Percentiles rank a stretch among this genome's conserved stretches.
Evolutionary conservation across 805 yeast species (phyloP).

Genomic region (Yarrowia alimentaria): DNA sequence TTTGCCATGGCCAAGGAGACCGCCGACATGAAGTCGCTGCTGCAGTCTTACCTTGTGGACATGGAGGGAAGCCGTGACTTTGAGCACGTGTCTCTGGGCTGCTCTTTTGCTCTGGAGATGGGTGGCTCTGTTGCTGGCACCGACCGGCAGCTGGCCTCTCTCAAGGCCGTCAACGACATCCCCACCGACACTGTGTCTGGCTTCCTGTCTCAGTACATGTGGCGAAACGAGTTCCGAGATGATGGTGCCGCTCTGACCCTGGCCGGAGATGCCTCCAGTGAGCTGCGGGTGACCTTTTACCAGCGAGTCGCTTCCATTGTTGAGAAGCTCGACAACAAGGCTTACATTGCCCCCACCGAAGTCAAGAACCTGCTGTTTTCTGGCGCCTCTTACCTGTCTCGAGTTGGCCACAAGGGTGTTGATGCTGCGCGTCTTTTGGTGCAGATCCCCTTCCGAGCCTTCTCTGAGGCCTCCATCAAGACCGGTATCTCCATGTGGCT

Average conservation of each 20-base stretch:
- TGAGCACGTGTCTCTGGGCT: slow-evolving; percentile 66
- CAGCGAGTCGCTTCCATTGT: slow-evolving; percentile 33
- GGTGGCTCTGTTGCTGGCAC: slow-evolving; percentile 66
- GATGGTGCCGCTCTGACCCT: slow-evolving; percentile 7
- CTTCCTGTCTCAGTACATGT: slow-evolving; percentile 71
- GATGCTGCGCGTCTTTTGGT: slow-evolving; percentile 36
- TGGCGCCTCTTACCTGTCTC: slow-evolving; percentile 45
- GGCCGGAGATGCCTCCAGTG: background rate
- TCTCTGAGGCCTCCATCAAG: slow-evolving; percentile 58
- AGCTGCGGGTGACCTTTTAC: slow-evolving; percentile 31
- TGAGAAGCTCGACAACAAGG: slow-evolving; percentile 31
- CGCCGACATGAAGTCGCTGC: slow-evolving; percentile 71
- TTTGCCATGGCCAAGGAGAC: slow-evolving; percentile 57
- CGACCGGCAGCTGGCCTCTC: slow-evolving; percentile 64
- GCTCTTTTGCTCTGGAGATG: slow-evolving; percentile 86
- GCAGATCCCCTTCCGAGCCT: slow-evolving; percentile 63
- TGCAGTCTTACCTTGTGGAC: slow-evolving; percentile 71
- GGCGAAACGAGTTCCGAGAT: slow-evolving; percentile 52
- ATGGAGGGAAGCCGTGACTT: slow-evolving; percentile 41
- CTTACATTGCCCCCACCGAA: slow-evolving; percentile 34
- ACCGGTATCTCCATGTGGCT: slow-evolving; percentile 78
- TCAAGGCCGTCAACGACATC: slow-evolving; percentile 40
- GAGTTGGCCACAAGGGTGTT: slow-evolving; percentile 32
- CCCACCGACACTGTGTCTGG: slow-evolving; percentile 60
- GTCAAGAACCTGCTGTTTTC: slow-evolving; percentile 35